Percentiles rank a stretch among this genome's conserved stretches.
Evolutionary conservation across 1,284 basidiomycete species (phyloP).

Genomic region (Grifola frondosa): DNA sequence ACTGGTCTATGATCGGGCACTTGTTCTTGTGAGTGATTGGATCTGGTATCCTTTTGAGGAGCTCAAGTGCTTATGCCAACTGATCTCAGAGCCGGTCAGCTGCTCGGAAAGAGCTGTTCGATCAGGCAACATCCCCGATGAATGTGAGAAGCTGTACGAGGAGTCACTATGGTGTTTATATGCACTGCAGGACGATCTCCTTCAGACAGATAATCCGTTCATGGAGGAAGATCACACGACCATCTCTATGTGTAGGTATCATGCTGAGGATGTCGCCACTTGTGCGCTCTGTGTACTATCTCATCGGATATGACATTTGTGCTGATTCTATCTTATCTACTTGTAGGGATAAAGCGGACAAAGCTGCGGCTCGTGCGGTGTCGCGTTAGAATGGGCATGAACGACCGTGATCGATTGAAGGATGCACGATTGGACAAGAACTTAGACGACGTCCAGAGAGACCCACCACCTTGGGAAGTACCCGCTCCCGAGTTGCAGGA

Average conservation of each 20-base stretch:
- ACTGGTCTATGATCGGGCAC: constrained; percentile 78
- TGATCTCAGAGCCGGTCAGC: constrained; percentile 93
- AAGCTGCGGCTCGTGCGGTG: constrained; percentile 74
- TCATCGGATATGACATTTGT: neutral
- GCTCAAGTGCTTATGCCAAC: too few relatives aligned
- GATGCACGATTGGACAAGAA: constrained; percentile 75
- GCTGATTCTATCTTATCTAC: constrained; percentile 4
- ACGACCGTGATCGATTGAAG: constrained; percentile 60
- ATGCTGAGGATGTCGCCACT: neutral
- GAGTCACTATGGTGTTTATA: constrained; percentile 92
- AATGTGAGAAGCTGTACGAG: constrained; percentile 93
- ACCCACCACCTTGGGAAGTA: constrained; percentile 73
- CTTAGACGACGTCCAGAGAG: constrained; percentile 64
- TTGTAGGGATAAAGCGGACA: constrained; percentile 77
- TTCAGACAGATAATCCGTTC: constrained; percentile 82
- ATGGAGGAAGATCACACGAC: constrained; percentile 82
- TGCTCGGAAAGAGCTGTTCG: constrained; percentile 87
- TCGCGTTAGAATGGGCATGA: constrained; percentile 71
- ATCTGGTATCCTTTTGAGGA: neutral
- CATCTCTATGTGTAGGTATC: constrained; percentile 74
- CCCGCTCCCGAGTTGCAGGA: constrained; percentile 4
- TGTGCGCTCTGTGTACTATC: neutral
- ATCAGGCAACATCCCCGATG: constrained; percentile 75
- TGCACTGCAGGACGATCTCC: constrained; percentile 85
- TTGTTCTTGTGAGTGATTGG: constrained; percentile 53